These are phyloP conservation scores for Phytopythium delawarense DNA, from an alignment of 352 stramenopile species.

Conservation along the genomic window DNA sequence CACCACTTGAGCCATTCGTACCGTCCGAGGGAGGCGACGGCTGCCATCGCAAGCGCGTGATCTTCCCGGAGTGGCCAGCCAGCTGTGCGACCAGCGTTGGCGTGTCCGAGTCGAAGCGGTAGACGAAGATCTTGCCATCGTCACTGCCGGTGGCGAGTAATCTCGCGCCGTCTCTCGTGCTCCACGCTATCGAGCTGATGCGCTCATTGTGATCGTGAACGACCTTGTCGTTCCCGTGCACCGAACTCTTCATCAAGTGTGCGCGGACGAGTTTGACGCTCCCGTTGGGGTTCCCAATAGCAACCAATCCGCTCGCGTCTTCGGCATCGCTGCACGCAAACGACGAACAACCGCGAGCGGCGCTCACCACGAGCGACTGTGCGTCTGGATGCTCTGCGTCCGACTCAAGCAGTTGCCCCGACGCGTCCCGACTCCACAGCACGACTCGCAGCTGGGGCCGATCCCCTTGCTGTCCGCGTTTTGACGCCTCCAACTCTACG, in stretches of 20 bases:
- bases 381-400: constrained; percentile 24
- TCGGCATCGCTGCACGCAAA: constrained; percentile 28
- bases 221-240: not conserved
- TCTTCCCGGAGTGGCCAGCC: constrained; percentile 27
- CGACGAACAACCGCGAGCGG: constrained; percentile 8
- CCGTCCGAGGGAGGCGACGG: not conserved
- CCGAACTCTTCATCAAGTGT: not conserved
- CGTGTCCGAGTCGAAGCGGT: constrained; percentile 12
- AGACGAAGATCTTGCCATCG: constrained; percentile 56
- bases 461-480: not conserved
- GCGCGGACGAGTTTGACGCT: constrained; percentile 32
- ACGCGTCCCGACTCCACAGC: constrained; percentile 49
- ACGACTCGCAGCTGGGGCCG: constrained; percentile 12
- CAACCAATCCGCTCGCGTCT: constrained; percentile 11
- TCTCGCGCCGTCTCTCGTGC: constrained; percentile 1
- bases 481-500: constrained; percentile 11
- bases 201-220: constrained; percentile 55
- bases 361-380: constrained; percentile 18
- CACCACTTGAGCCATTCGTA: not conserved
- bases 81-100: constrained; percentile 21
- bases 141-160: constrained; percentile 45
- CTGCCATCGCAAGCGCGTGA: constrained; percentile 51
- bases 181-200: constrained; percentile 43
- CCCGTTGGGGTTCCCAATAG: constrained; percentile 37
- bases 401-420: constrained; percentile 31